Conservation (phyloP, 371 early-diverging fungal species). For the Mucor plumbeus region DNA sequence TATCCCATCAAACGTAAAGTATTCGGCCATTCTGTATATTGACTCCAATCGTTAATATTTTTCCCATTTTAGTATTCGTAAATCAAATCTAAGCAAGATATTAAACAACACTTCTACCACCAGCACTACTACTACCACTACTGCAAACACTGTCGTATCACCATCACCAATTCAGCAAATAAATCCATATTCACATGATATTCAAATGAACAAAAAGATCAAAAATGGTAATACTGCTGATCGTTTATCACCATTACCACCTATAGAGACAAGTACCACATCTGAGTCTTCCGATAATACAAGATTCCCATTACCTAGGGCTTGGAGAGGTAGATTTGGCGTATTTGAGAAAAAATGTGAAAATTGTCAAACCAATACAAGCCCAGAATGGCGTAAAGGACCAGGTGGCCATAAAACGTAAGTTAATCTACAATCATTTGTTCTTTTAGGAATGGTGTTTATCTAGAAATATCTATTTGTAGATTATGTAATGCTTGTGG, state of each 20-base stretch:
- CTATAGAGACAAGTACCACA: neutral
- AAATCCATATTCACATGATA: neutral
- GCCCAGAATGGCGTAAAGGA: constrained; percentile 77
- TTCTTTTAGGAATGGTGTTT: too few species aligned
- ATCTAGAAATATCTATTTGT: neutral
- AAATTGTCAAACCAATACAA: constrained; percentile 25
- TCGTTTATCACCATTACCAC: neutral
- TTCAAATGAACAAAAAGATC: neutral
- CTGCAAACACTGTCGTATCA: neutral
- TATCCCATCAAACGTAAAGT: neutral
- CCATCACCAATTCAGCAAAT: constrained; percentile 1
- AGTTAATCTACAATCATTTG: constrained; percentile 15
- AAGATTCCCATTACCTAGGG: constrained; percentile 13
- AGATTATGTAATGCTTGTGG: constrained; percentile 85
- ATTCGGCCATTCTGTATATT: neutral
- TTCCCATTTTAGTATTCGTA: neutral
- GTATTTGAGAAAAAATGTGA: constrained; percentile 27
- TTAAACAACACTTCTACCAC: neutral
- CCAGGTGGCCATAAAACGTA: constrained; percentile 79
- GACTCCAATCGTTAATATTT: too few species aligned
- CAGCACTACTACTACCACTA: neutral
- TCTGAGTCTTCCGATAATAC: constrained; percentile 2
- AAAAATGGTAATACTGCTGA: neutral
- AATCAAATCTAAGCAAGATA: constrained; percentile 10
- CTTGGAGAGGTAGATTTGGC: constrained; percentile 21